These are phyloP conservation scores for Scolecobasidium constrictum DNA, from an alignment of 2,329 filamentous ascomycete genomes.

Conservation along the genomic window DNA sequence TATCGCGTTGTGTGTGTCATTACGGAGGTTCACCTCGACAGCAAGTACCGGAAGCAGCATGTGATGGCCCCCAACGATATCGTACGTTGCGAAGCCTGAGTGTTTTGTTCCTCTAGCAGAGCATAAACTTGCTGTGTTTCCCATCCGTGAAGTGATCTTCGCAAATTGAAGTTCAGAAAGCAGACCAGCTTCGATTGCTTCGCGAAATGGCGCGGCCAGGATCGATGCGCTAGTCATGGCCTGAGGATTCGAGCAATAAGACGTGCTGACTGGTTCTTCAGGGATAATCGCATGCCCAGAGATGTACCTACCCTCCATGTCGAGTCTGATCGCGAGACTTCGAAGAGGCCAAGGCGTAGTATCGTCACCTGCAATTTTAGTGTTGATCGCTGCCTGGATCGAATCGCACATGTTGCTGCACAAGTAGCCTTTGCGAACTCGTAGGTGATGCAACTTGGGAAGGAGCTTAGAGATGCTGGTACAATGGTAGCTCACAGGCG, in stretches of 20 bases:
- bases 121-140: neutral
- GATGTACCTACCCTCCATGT: neutral
- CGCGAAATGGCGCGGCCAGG: neutral
- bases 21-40: neutral
- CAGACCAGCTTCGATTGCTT: neutral
- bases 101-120: neutral
- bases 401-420: neutral
- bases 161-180: neutral
- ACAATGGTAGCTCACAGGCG: neutral
- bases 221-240: neutral
- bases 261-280: neutral
- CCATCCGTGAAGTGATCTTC: neutral
- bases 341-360: neutral
- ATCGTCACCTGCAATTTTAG: neutral
- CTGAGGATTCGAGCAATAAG: neutral
- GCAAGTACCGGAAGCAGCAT: neutral
- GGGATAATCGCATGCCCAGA: too few species aligned
- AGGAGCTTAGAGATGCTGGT: neutral
- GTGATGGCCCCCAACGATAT: neutral
- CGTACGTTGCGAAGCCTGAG: neutral
- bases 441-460: neutral
- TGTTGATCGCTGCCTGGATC: neutral
- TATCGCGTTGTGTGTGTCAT: too few species aligned
- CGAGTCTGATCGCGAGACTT: neutral
- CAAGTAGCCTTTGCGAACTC: neutral